phyloP scores from a whole-genome alignment of 768 basidiomycete species.

The Leccinellum albellum region DNA sequence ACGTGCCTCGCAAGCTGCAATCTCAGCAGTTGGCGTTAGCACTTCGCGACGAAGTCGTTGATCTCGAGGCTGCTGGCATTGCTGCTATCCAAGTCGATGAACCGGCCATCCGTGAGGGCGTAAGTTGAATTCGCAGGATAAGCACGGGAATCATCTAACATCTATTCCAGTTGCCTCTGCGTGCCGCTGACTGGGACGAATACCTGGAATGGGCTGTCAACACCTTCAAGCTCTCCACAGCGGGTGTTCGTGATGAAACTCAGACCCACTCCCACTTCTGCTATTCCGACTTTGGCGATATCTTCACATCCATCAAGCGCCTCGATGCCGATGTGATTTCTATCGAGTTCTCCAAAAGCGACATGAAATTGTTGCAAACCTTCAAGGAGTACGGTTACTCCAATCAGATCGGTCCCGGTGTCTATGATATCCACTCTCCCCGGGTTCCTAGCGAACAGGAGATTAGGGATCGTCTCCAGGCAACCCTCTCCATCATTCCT shows the following conservation, averaged over 20 bases:
- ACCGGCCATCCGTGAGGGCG: conserved; percentile 98
- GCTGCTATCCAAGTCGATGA: conserved; percentile 99
- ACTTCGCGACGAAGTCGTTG: conserved; percentile 95
- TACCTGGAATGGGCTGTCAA: conserved; percentile 99
- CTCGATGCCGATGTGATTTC: conserved; percentile 99
- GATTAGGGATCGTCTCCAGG: conserved; percentile 86
- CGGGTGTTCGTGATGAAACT: conserved; percentile 89
- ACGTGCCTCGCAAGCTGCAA: conserved; percentile 93
- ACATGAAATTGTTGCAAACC: conserved; percentile 94
- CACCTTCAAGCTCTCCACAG: conserved; percentile 96
- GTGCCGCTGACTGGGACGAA: conserved; percentile 91
- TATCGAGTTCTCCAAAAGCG: conserved; percentile 96
- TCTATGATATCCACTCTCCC: conserved; percentile 99
- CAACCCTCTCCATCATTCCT: conserved; percentile 81
- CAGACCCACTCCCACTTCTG: conserved; percentile 99
- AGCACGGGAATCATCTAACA: neutral
- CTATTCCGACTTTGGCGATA: conserved; percentile 98
- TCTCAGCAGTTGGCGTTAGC: conserved; percentile 97
- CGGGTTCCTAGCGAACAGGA: conserved; percentile 93
- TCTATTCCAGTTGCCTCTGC: conserved; percentile 75
- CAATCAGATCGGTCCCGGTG: conserved; percentile 96
- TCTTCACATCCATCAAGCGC: conserved; percentile 95
- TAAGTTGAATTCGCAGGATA: conserved; percentile 36
- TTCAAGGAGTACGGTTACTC: conserved; percentile 96
- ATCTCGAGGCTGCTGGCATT: conserved; percentile 96